Percentiles rank a stretch among this genome's conserved stretches.
These are phyloP conservation scores for Sporobolomyces roseus DNA, from an alignment of 768 basidiomycete species.

Conservation along the genomic window DNA sequence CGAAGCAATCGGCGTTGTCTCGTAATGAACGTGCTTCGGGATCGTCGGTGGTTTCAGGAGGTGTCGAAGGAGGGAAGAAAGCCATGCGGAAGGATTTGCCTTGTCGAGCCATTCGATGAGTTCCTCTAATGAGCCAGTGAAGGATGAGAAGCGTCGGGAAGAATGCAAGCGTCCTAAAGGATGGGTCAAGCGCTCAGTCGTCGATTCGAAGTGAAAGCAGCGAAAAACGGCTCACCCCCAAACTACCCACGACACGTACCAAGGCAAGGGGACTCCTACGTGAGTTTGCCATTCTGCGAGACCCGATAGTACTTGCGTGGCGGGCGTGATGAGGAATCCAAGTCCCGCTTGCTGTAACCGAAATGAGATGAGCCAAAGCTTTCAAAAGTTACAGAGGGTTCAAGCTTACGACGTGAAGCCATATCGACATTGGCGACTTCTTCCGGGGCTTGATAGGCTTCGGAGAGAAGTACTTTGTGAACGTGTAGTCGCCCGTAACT, in stretches of 20 bases:
- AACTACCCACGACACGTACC: slow-evolving; percentile 5
- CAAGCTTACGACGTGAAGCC: slow-evolving; percentile 1
- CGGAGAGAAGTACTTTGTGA: neutral
- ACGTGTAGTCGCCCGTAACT: neutral
- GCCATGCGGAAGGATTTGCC: slow-evolving; percentile 11
- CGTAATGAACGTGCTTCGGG: slow-evolving; percentile 1
- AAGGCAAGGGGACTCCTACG: neutral
- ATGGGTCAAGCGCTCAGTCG: neutral
- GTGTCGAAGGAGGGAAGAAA: slow-evolving; percentile 12
- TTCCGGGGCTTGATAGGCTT: neutral
- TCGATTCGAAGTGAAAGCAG: neutral
- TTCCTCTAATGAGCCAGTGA: slow-evolving; percentile 6
- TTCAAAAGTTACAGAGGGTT: neutral
- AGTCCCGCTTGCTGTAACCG: slow-evolving; percentile 6
- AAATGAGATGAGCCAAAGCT: no score
- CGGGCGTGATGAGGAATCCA: slow-evolving; percentile 5
- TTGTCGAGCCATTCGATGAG: neutral
- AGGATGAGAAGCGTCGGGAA: slow-evolving; percentile 8
- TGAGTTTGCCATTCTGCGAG: slow-evolving; percentile 8
- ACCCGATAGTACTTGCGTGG: slow-evolving; percentile 8
- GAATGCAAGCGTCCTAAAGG: slow-evolving; percentile 11
- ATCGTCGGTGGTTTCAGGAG: neutral
- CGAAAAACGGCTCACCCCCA: neutral
- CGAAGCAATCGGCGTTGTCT: slow-evolving; percentile 15
- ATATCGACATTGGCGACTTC: slow-evolving; percentile 9